These are phyloP conservation scores for Cenchrus americanus DNA, from an alignment of 176 grass and related monocot species.

Conservation along the genomic window DNA sequence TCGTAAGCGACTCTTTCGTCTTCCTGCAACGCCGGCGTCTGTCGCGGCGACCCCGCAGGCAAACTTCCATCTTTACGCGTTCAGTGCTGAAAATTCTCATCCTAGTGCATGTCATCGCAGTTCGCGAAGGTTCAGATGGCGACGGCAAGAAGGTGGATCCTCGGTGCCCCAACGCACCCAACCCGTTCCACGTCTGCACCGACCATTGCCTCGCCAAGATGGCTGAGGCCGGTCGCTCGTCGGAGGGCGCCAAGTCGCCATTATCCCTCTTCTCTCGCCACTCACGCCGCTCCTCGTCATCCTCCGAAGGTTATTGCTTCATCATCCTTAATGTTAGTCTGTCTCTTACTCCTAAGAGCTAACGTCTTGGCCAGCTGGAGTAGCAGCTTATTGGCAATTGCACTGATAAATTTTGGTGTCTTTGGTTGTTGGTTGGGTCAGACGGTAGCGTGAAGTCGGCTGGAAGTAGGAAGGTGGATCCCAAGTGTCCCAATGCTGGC, in stretches of 20 bases:
- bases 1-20: conserved; percentile 31
- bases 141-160: conserved; percentile 70
- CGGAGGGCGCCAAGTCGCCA: conserved; percentile 48
- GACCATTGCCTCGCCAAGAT: conserved; percentile 68
- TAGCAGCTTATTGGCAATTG: neutral
- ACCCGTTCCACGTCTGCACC: conserved; percentile 82
- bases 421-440: conserved; percentile 29
- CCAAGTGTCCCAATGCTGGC: conserved; percentile 57
- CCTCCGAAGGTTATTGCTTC: conserved; percentile 54
- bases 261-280: conserved; percentile 61
- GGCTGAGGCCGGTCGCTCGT: conserved; percentile 37
- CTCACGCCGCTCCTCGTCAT: conserved; percentile 56
- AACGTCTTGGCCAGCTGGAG: neutral
- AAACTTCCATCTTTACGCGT: neutral
- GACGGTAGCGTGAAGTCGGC: conserved; percentile 44
- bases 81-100: neutral
- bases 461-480: conserved; percentile 53
- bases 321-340: neutral
- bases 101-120: conserved; percentile 35
- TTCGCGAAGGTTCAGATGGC: conserved; percentile 53
- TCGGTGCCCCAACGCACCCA: conserved; percentile 72
- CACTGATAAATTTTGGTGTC: neutral
- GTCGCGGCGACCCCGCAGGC: neutral
- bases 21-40: neutral
- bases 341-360: neutral